Evolutionary conservation across 306 rosid genomes (phyloP).

Genomic region (Pyrus pyrifolia): DNA sequence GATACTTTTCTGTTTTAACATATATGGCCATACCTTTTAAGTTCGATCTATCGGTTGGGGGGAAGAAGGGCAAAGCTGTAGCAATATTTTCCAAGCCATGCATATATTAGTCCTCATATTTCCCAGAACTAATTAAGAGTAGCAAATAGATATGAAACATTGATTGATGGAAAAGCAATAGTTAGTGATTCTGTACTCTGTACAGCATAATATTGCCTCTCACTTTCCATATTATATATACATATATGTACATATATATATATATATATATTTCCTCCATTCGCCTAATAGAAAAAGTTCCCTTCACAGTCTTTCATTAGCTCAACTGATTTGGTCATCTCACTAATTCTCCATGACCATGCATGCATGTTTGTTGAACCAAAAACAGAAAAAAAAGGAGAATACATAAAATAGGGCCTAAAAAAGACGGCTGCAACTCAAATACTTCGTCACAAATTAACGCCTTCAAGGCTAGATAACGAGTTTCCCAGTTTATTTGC

Average conservation of each 20-base stretch:
- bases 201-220: not conserved
- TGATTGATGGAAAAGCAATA: not conserved
- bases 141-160: not conserved
- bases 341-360: slow-evolving; percentile 8
- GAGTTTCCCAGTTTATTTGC: not conserved
- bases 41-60: too few species aligned
- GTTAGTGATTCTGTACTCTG: not conserved
- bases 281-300: not conserved
- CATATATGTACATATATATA: not conserved
- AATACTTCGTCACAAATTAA: not conserved
- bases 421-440: not conserved
- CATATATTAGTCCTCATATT: not conserved
- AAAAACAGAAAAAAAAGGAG: not conserved
- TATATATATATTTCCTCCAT: not conserved
- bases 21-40: too few species aligned
- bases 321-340: slow-evolving; percentile 1
- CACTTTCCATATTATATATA: not conserved
- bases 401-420: not conserved
- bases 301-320: not conserved
- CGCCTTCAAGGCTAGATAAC: not conserved
- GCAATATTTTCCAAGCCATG: too few species aligned
- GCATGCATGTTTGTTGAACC: not conserved
- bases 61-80: too few species aligned
- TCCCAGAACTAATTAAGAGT: not conserved
- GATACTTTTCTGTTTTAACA: too few species aligned